Evolutionary conservation across 768 basidiomycete species (phyloP).

Genomic region (Dictyophora rubrovolvata): DNA sequence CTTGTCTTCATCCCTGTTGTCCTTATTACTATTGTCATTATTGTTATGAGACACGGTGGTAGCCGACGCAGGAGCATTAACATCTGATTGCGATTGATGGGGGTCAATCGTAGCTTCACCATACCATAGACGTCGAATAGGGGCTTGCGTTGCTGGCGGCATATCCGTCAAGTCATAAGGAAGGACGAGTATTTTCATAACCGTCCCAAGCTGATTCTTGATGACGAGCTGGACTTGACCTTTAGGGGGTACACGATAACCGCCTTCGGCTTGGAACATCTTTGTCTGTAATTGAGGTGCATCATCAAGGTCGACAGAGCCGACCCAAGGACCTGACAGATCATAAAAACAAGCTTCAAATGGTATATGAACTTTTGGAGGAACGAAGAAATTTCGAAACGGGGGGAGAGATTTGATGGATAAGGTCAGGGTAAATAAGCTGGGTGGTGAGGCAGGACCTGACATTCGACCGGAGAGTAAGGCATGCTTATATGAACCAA

Average conservation of each 20-base stretch:
- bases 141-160: constrained; percentile 18
- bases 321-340: constrained; percentile 21
- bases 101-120: constrained; percentile 4
- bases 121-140: constrained; percentile 20
- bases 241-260: constrained; percentile 15
- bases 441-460: constrained; percentile 7
- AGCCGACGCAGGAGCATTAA: neutral
- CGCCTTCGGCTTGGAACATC: constrained; percentile 17
- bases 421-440: constrained; percentile 9
- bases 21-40: neutral
- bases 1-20: neutral
- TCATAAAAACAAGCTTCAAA: constrained; percentile 16
- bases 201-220: constrained; percentile 19
- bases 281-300: constrained; percentile 10
- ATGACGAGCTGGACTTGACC: constrained; percentile 24
- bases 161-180: constrained; percentile 23
- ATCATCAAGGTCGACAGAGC: constrained; percentile 19
- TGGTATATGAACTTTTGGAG: constrained; percentile 12
- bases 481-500: constrained; percentile 21
- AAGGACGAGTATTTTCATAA: constrained; percentile 22
- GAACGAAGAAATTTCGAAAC: constrained; percentile 15
- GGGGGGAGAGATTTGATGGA: constrained; percentile 14
- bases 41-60: neutral
- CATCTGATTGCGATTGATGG: neutral
- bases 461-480: constrained; percentile 21